A percentile compares a stretch with the other conserved stretches of the same genome.
Conservation (phyloP, 2,329 filamentous ascomycete species). For the Pezicula rhizophila region DNA sequence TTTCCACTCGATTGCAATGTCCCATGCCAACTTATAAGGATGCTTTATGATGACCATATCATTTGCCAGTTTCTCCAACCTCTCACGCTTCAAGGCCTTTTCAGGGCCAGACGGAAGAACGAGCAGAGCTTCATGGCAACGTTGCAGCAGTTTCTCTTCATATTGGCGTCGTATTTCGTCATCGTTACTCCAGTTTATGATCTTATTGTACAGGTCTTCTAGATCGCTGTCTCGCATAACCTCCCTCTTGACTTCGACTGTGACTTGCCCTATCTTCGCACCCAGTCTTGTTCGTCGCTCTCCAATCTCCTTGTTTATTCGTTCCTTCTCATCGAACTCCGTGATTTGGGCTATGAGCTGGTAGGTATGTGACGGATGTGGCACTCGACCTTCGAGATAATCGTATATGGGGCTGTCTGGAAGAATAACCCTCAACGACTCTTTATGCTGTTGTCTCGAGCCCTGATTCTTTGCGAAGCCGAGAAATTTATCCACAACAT, state of each 20-base stretch:
- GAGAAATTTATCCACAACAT: conserved; percentile 73
- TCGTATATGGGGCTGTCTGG: conserved; percentile 77
- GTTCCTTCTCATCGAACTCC: conserved; percentile 80
- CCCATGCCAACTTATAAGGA: conserved; percentile 84
- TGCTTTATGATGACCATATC: conserved; percentile 98
- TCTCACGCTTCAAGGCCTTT: conserved; percentile 65
- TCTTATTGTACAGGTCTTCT: conserved; percentile 71
- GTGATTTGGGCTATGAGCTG: conserved; percentile 75
- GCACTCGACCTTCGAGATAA: conserved; percentile 76
- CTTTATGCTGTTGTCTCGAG: conserved; percentile 65
- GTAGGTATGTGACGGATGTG: conserved; percentile 74
- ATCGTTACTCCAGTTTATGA: conserved; percentile 86
- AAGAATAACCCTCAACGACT: conserved; percentile 69
- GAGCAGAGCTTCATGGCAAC: conserved; percentile 72
- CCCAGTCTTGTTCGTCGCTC: conserved; percentile 84
- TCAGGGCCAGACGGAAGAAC: conserved; percentile 56
- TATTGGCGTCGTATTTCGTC: conserved; percentile 78
- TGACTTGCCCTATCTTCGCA: conserved; percentile 77
- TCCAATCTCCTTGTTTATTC: conserved; percentile 83
- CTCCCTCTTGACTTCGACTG: conserved; percentile 79
- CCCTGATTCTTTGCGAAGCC: conserved; percentile 69
- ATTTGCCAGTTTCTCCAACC: conserved; percentile 70
- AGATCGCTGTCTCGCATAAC: conserved; percentile 70
- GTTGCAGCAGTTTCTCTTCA: conserved; percentile 82
- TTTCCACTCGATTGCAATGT: conserved; percentile 82